Evolutionary conservation across 2,329 filamentous ascomycete species (phyloP), one percentile per base, ranked within the genome.

Genomic region (Raffaelea albimanens): DNA sequence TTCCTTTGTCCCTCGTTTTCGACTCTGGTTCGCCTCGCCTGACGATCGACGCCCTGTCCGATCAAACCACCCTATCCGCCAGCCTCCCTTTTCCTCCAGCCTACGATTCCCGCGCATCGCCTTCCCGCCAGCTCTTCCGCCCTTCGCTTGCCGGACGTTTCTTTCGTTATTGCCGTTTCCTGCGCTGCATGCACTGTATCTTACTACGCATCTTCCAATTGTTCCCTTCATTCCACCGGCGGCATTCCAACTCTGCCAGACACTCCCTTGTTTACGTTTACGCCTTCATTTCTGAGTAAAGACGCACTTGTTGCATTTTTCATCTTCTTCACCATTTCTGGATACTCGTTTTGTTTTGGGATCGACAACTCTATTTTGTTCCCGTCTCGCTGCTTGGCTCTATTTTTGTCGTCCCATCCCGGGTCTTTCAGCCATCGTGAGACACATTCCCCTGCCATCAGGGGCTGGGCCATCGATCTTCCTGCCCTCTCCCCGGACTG

Each of bases 291-390:
- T n/a, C n/a, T n/a, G n/a, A n/a, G n/a, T n/a, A n/a, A n/a, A n/a
- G n/a, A n/a, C n/a, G n/a, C n/a, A n/a, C n/a, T n/a, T n/a, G n/a
- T n/a, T n/a, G n/a, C n/a, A n/a, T n/a, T n/a, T n/a, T n/a, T n/a
- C n/a, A n/a, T n/a, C n/a, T n/a, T n/a, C n/a, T n/a, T n/a, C n/a
- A n/a, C n/a, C n/a, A n/a, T n/a, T n/a, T n/a, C n/a, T n/a, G n/a
- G n/a, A n/a, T 42, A 23, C 42, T 22, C 22, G 21, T 10, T 18
- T 40, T 44, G 18, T 42, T 21, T 45, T 48, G 33, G 46, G 50
- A 51, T 49, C 50, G 46, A 43, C 46, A 47, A 51, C 47, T 29
- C 46, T 49, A 47, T 44, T 49, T 43, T 33, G 36, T 41, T 20
- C 43, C 22, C 18, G 14, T 29, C 33, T 16, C 31, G 36, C 20